Evolutionary conservation across 2,329 filamentous ascomycete genomes (phyloP).

Genomic region (Epichloe elymi): DNA sequence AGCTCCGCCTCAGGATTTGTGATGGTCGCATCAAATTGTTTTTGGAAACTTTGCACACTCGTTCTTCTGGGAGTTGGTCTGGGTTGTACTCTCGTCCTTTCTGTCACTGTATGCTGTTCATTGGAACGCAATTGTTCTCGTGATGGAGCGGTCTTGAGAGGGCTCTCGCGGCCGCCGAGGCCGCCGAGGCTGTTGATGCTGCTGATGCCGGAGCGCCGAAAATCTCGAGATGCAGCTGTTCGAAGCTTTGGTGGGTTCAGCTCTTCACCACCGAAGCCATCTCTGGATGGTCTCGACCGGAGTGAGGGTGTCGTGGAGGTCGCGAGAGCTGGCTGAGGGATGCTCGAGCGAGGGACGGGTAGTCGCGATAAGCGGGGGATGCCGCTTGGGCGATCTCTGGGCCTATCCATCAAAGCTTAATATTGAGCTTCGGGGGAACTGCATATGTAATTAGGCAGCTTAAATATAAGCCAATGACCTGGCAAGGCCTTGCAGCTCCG

Average conservation of each 20-base stretch:
- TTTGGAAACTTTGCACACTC: slow-evolving; percentile 4
- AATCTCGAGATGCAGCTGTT: slow-evolving; percentile 26
- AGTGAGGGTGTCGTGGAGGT: slow-evolving; percentile 12
- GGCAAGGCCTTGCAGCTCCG: background rate
- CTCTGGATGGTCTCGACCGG: background rate
- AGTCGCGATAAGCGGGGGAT: slow-evolving; percentile 26
- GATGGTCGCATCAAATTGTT: slow-evolving; percentile 4
- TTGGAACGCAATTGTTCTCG: slow-evolving; percentile 11
- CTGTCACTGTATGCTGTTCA: slow-evolving; percentile 1
- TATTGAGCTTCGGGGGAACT: no score
- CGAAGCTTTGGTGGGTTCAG: slow-evolving; percentile 29
- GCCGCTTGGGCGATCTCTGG: slow-evolving; percentile 23
- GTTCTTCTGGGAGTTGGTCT: slow-evolving; percentile 7
- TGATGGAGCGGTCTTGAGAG: slow-evolving; percentile 8
- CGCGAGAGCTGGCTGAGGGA: slow-evolving; percentile 17
- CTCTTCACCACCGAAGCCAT: slow-evolving; percentile 12
- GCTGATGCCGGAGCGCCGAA: slow-evolving; percentile 17
- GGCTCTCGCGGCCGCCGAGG: slow-evolving; percentile 8
- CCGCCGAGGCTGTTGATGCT: slow-evolving; percentile 9
- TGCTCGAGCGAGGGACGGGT: slow-evolving; percentile 21
- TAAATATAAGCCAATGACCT: no score
- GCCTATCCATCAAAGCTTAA: slow-evolving; percentile 16
- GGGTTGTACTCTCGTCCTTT: slow-evolving; percentile 6
- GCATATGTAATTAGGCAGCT: background rate
- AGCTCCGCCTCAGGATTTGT: background rate